Evolutionary conservation across 352 stramenopile genomes (phyloP), one percentile per base, ranked within the genome.

Genomic region (Pythium rishiriense): DNA sequence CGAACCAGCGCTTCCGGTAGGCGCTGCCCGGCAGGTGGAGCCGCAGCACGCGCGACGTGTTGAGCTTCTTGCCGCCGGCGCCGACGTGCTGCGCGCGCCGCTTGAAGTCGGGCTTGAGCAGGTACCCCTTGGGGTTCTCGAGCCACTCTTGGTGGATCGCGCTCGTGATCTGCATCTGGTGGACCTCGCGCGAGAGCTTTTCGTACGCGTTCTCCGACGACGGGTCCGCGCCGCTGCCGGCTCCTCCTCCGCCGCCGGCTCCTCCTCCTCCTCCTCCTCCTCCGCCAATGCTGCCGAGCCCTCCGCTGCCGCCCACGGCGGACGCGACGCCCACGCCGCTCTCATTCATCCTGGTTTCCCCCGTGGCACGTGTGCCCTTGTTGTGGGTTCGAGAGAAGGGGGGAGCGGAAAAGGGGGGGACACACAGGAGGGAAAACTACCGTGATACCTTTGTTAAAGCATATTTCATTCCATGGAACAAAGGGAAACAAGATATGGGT

Each of bases 71-170:
- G 46, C 87, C 87, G 22, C 87, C 87, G 9, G 87, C 87, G 6
- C 87, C 87, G 10, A 94, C 83, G 57, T 94, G 84, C 69, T 96
- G 87, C 49, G 83, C 76, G 56, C 90, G 90, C 21, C 87, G 85
- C 76, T 96, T 96, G 57, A 96, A 96, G 68, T 96, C 87, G 19
- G 87, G 87, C 49, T 96, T 96, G 58, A 94, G 81, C 35, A 96
- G 52, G 52, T 89, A 96, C 14, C 87, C 87, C 69, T 93, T 94
- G 52, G 87, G 87, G 71, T 96, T 96, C 70, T 96, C 87, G 35
- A 96, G 77, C 87, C 87, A 96, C 62, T 96, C 87, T 50, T 84
- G 87, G 75, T 94, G 87, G 68, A 96, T 96, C 25, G 87, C 87
- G 56, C 87, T 85, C 25, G 87, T 96, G 69, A 88, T 87, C 71